A percentile compares a stretch with the other conserved stretches of the same genome.
Conservation (phyloP, 2,329 filamentous ascomycete species). For the Bipolaris bicolor region DNA sequence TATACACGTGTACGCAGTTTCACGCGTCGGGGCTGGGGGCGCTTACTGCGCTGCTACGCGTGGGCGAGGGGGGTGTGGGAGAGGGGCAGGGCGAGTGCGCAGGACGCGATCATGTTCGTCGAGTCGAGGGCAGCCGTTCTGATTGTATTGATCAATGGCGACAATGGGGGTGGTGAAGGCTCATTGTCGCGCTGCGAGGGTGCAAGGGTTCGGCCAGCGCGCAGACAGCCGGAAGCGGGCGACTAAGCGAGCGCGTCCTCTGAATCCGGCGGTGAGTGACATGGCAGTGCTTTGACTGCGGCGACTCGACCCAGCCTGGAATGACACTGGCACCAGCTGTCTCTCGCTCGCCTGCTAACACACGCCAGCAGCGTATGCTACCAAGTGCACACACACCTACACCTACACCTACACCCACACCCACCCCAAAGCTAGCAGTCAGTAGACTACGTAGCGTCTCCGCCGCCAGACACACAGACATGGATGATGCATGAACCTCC, state of each 20-base stretch:
- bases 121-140: conserved; percentile 3
- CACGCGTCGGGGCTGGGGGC: conserved; percentile 34
- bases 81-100: conserved; percentile 13
- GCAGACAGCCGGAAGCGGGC: conserved; percentile 21
- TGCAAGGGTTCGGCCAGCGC: conserved; percentile 22
- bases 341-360: background rate
- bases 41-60: conserved; percentile 18
- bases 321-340: background rate
- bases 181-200: conserved; percentile 25
- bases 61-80: conserved; percentile 11
- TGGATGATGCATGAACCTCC: conserved; percentile 25
- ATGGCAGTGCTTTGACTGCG: conserved; percentile 22
- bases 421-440: background rate
- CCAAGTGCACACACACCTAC: background rate
- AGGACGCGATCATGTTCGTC: conserved; percentile 28
- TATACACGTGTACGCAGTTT: conserved; percentile 35
- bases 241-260: conserved; percentile 15
- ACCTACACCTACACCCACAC: background rate
- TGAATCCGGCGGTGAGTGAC: conserved; percentile 21
- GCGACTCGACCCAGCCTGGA: conserved; percentile 1
- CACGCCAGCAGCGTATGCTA: no score
- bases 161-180: conserved; percentile 22
- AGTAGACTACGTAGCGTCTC: conserved; percentile 9
- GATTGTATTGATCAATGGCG: conserved; percentile 17
- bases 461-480: conserved; percentile 14